Base-by-base conservation (phyloP, 495 filamentous ascomycete genomes). In the Xylaria intraflava region DNA sequence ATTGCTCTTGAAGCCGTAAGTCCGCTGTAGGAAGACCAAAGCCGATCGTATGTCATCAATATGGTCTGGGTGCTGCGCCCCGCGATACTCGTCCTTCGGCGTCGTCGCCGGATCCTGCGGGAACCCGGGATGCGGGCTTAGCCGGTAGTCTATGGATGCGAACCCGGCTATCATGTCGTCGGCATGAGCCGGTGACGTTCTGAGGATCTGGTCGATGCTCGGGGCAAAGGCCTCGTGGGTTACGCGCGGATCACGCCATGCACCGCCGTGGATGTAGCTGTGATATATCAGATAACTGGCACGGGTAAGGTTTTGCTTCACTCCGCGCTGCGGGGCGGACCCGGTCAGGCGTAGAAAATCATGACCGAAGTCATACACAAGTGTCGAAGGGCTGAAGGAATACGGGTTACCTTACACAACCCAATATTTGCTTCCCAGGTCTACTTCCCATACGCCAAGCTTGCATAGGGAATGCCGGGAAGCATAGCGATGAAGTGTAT, bases 181-280 rank as follows among this genome's bases (percentile, higher is more conserved):
- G 26, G 38, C 36, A 1, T 60, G 20, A 42, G 49, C 1, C 38
- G 51, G 3, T 58, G 60, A 23, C 8, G 62, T 61, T 33, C 62
- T 47, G 49, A 73, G 65, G 19, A 85, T 72, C 51, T 71, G 67
- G 11, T 67, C 58, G 39, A 79, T 65, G 12, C 76, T 70, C 4
- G 74, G 69, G 20, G 66, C 56, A 54, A 85, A 81, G n/a, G 70
- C 69, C 6, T 70, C 54, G 16, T 79, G 68, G 47, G 74, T 78
- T 19, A 83, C 67, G 42, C 64, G 66, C 41, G 89, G 89, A 62
- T 95, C 90, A 52, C 87, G 81, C 87, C 88, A 96, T 61, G 86
- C 90, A 61, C 90, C 90, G 60, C 91, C 89, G 71, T 95, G 91
- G 66, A 95, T 84, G 71, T 82, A 90, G 60, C 86, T 82, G 31